Conservation (phyloP, 306 rosid species). For the Lathyrus aphaca region DNA sequence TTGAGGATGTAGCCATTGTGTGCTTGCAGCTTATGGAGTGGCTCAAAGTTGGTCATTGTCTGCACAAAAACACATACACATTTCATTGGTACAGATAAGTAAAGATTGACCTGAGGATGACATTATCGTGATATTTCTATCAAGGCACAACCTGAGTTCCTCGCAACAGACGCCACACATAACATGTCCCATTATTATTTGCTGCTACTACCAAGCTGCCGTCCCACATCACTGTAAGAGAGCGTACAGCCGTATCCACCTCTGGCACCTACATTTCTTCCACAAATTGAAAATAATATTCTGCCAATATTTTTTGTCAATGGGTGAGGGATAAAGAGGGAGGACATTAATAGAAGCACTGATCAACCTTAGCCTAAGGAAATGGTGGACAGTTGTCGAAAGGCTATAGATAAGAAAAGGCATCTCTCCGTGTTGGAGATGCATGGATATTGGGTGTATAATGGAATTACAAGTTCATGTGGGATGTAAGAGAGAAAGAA, state of each 20-base stretch:
- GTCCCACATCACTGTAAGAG: slow-evolving; percentile 98
- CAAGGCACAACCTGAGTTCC: slow-evolving; percentile 81
- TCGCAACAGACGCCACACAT: slow-evolving; percentile 94
- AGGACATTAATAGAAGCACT: slow-evolving; percentile 18
- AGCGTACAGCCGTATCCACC: slow-evolving; percentile 98
- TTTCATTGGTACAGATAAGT: slow-evolving; percentile 35
- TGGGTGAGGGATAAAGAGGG: slow-evolving; percentile 13
- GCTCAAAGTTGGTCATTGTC: slow-evolving; percentile 99
- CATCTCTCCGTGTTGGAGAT: not conserved
- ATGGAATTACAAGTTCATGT: not conserved
- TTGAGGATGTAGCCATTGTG: slow-evolving; percentile 93
- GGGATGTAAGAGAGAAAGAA: slow-evolving; percentile 25
- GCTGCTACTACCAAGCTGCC: slow-evolving; percentile 99
- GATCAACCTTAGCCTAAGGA: slow-evolving; percentile 30
- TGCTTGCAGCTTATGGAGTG: slow-evolving; percentile 99
- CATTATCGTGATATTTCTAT: slow-evolving; percentile 21
- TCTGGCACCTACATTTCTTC: slow-evolving; percentile 83
- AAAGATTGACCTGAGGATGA: slow-evolving; percentile 15
- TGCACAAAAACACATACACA: slow-evolving; percentile 45
- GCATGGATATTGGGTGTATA: slow-evolving; percentile 22
- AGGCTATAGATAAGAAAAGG: not conserved
- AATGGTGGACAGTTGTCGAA: slow-evolving; percentile 6
- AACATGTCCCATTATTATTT: slow-evolving; percentile 96
- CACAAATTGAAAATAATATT: slow-evolving; percentile 38
- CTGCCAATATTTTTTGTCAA: slow-evolving; percentile 13